phyloP scores from a whole-genome alignment of 768 basidiomycete genomes.

The Obba rivulosa region DNA sequence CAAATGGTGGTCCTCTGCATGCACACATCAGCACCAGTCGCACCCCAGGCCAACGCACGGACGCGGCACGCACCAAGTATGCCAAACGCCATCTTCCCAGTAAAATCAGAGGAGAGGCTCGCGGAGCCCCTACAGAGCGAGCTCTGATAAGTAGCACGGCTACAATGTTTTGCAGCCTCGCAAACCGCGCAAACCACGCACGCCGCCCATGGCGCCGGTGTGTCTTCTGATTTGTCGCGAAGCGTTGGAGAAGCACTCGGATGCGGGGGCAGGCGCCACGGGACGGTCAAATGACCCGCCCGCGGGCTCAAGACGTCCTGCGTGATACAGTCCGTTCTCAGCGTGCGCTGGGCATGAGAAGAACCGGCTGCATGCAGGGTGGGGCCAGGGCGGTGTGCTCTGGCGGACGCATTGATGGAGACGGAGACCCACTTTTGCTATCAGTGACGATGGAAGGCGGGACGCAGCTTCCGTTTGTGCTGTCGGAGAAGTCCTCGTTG shows the following conservation, averaged over 20 bases:
- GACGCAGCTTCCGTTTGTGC: not conserved
- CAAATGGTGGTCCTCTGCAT: conserved; percentile 31
- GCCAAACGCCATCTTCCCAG: conserved; percentile 27
- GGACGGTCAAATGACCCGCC: not conserved
- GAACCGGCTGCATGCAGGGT: too few relatives aligned
- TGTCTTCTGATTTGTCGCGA: too few relatives aligned
- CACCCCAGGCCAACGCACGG: too few relatives aligned
- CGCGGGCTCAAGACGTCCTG: conserved; percentile 3
- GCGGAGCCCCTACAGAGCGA: too few relatives aligned
- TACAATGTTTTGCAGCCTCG: too few relatives aligned
- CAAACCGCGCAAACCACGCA: too few relatives aligned
- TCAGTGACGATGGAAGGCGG: not conserved
- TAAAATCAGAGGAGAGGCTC: too few relatives aligned
- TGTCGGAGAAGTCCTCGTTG: not conserved
- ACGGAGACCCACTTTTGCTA: not conserved
- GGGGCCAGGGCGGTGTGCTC: too few relatives aligned
- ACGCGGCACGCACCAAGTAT: conserved; percentile 29
- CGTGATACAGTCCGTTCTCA: conserved; percentile 7
- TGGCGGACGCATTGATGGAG: not conserved
- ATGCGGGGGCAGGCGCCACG: too few relatives aligned
- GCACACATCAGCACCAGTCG: not conserved
- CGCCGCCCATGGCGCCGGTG: too few relatives aligned
- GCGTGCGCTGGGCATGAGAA: not conserved
- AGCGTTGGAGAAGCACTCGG: too few relatives aligned
- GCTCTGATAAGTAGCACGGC: too few relatives aligned